These are phyloP conservation scores for Sphaceloma murrayae DNA, from an alignment of 2,329 filamentous ascomycete species.

Conservation along the genomic window DNA sequence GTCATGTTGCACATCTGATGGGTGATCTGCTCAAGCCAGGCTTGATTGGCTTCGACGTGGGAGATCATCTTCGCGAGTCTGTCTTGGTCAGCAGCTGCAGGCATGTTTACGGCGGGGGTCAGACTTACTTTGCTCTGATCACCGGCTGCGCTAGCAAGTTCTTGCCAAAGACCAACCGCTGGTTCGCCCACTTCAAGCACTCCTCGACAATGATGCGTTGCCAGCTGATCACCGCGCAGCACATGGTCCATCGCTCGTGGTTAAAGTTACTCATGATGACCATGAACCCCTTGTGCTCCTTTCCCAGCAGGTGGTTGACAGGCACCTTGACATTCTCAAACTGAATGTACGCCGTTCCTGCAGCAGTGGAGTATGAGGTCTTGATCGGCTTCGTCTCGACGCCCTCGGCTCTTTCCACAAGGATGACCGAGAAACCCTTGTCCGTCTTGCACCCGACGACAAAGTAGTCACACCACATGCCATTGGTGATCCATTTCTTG, in stretches of 20 bases:
- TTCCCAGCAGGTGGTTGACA: slow-evolving; percentile 63
- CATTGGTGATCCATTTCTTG: slow-evolving; percentile 84
- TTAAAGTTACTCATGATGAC: slow-evolving; percentile 85
- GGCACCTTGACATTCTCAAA: slow-evolving; percentile 84
- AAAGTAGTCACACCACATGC: slow-evolving; percentile 73
- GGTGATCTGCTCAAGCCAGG: slow-evolving; percentile 75
- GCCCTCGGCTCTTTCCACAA: slow-evolving; percentile 64
- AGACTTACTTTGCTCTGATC: slow-evolving; percentile 57
- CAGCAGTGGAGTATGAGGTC: slow-evolving; percentile 69
- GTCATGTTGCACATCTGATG: slow-evolving; percentile 84
- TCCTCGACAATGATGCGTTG: slow-evolving; percentile 67
- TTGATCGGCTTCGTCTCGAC: slow-evolving; percentile 71
- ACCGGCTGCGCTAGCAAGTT: slow-evolving; percentile 73
- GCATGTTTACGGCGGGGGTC: slow-evolving; percentile 31
- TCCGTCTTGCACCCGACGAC: slow-evolving; percentile 70
- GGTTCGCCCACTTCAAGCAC: slow-evolving; percentile 80
- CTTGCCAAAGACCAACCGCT: slow-evolving; percentile 76
- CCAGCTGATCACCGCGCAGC: slow-evolving; percentile 51
- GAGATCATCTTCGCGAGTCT: slow-evolving; percentile 75
- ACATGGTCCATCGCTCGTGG: slow-evolving; percentile 44
- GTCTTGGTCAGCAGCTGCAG: slow-evolving; percentile 30
- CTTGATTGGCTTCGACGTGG: slow-evolving; percentile 69
- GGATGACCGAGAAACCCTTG: slow-evolving; percentile 67
- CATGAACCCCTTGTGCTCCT: slow-evolving; percentile 77
- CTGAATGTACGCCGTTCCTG: slow-evolving; percentile 69